Conservation (phyloP, 164 flowering plant genomes). For the Vitis riparia region DNA sequence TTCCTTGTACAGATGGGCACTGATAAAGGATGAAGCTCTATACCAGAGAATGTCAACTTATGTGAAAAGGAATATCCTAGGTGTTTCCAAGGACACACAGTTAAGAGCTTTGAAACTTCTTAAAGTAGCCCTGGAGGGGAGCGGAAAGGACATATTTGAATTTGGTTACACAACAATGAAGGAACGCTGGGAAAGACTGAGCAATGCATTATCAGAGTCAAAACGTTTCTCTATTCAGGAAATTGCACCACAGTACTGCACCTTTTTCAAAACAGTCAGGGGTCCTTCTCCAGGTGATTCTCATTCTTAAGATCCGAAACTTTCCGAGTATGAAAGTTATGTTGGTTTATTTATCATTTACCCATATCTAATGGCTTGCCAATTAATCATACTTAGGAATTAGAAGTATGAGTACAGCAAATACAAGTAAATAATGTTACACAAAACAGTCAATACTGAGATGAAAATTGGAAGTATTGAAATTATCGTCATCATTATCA, state of each 20-base stretch:
- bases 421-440: no score
- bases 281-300: slow-evolving; percentile 61
- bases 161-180: slow-evolving; percentile 48
- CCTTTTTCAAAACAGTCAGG: slow-evolving; percentile 36
- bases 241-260: slow-evolving; percentile 47
- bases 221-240: slow-evolving; percentile 50
- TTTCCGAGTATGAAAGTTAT: neutral
- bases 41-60: slow-evolving; percentile 38
- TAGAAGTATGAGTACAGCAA: no score
- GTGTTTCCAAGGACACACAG: slow-evolving; percentile 61
- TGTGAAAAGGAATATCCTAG: slow-evolving; percentile 27
- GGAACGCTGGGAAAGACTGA: slow-evolving; percentile 51
- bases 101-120: slow-evolving; percentile 59
- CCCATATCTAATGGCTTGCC: neutral
- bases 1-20: slow-evolving; percentile 61
- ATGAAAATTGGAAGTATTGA: no score
- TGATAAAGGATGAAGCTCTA: slow-evolving; percentile 57
- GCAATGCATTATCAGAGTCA: slow-evolving; percentile 28
- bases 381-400: no score
- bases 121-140: slow-evolving; percentile 31
- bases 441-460: no score
- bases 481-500: no score
- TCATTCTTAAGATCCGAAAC: neutral
- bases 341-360: neutral
- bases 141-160: slow-evolving; percentile 40